These are phyloP conservation scores for Asterochloris sp. DNA, from an alignment of 139 green algal genomes.

Conservation along the genomic window DNA sequence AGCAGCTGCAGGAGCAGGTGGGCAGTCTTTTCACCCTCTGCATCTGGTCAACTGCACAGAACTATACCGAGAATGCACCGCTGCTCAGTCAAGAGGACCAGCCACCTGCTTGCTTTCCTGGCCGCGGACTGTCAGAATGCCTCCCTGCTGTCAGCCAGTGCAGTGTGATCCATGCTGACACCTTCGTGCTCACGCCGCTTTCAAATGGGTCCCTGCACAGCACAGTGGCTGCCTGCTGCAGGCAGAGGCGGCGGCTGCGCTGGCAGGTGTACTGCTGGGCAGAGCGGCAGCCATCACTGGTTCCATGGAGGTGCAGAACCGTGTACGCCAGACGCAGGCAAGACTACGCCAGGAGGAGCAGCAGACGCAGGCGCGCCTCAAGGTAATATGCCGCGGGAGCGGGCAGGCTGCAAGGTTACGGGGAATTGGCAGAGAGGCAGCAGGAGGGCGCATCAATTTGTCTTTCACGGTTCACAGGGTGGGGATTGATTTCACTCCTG, in stretches of 20 bases:
- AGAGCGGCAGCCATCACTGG: background rate
- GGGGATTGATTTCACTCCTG: no score
- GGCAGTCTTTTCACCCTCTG: background rate
- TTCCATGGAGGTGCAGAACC: slow-evolving; percentile 22
- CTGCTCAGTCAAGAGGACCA: no score
- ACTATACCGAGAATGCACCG: background rate
- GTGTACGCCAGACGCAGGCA: slow-evolving; percentile 16
- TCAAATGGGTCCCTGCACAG: background rate
- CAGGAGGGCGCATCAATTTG: no score
- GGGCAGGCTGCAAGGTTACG: background rate
- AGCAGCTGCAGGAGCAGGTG: slow-evolving; percentile 6
- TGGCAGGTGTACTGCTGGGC: background rate
- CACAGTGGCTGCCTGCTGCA: background rate
- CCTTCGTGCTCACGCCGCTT: background rate
- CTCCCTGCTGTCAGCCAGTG: background rate
- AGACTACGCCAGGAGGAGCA: slow-evolving; percentile 15
- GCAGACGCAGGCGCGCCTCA: slow-evolving; percentile 13
- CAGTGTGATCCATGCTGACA: background rate
- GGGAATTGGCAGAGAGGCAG: no score
- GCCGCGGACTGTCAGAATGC: no score
- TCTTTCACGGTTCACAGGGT: no score
- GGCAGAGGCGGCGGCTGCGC: slow-evolving; percentile 2
- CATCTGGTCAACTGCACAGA: no score
- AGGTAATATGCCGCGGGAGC: background rate
- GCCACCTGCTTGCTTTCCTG: no score